Conservation (phyloP, 2,329 filamentous ascomycete genomes). For the Ophiosphaerella narmari region DNA sequence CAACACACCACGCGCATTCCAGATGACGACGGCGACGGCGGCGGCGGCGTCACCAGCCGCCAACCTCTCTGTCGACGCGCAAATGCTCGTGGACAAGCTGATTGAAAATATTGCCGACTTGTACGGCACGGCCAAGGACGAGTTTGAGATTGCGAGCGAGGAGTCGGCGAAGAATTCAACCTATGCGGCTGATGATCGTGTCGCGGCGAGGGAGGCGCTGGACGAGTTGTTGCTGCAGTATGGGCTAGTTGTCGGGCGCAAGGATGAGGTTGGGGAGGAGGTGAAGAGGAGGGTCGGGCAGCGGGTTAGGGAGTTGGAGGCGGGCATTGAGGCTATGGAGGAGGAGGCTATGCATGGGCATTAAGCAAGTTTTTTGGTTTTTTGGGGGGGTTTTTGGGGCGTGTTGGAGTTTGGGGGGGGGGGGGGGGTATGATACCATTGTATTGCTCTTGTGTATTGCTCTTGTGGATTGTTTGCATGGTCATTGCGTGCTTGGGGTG, state of each 20-base stretch:
- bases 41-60: slow-evolving; percentile 4
- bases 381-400: too few species aligned
- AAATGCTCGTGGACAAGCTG: slow-evolving; percentile 30
- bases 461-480: too few species aligned
- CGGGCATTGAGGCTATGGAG: slow-evolving; percentile 57
- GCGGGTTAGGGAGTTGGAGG: slow-evolving; percentile 59
- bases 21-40: background rate
- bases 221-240: slow-evolving; percentile 56
- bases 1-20: slow-evolving; percentile 9
- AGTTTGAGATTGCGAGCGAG: slow-evolving; percentile 58
- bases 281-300: slow-evolving; percentile 57
- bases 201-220: slow-evolving; percentile 58
- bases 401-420: background rate
- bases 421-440: background rate
- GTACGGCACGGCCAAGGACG: slow-evolving; percentile 46
- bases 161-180: slow-evolving; percentile 59
- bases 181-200: slow-evolving; percentile 60
- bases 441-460: too few species aligned
- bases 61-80: slow-evolving; percentile 22
- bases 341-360: slow-evolving; percentile 57
- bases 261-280: slow-evolving; percentile 48
- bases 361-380: too few species aligned
- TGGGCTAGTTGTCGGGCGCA: slow-evolving; percentile 44
- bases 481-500: too few species aligned
- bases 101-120: slow-evolving; percentile 45